Evolutionary conservation across 2,329 filamentous ascomycete genomes (phyloP), one percentile per base, ranked within the genome.

Genomic region (Ophiocordyceps camponoti-rufipedis): DNA sequence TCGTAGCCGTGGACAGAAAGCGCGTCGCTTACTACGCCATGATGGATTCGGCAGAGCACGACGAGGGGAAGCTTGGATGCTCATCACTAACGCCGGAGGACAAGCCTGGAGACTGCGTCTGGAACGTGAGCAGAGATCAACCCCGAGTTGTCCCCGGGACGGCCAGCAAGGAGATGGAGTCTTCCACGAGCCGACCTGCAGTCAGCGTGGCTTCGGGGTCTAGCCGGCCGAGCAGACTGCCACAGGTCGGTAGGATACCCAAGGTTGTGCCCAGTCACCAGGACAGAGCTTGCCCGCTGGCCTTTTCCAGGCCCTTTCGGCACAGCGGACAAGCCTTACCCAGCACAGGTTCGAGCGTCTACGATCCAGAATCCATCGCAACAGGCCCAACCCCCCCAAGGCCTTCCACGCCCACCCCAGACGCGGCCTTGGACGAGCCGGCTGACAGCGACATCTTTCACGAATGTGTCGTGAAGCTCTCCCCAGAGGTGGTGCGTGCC

Each of bases 201-300:
- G 11, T 12, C 35, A 16, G n/a, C 8, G 14, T 2, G 5, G n/a
- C 33, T 28, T 42, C 41, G 14, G 13, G n/a, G 2, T n/a, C 28
- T 18, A 10, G 33, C 18, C 52, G 55, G 28, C 59, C 57, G 7
- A 84, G 77, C 56, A 74, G 87, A 46, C 66, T 94, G 16, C 77
- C 80, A 28, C 85, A 89, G 52, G 79, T 94, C 42, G 88, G 87
- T 9, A 77, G 88, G 14, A 94, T 94, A 44, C 88, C 88, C 9
- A 79, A 78, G 54, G 85, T 94, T 4, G 70, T 89, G 29, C 85
- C 77, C 42, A 78, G 73, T 42, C 73, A 79, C 45, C 68, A 78
- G 33, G 74, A 82, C 49, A 75, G 75, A 43, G 74, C 76, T 1
- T 80, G 84, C 1, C 75, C 82, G 1, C 80, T 78, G 56, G 94